Evolutionary conservation across 352 stramenopile species (phyloP).

Genomic region (Detonula confervacea): DNA sequence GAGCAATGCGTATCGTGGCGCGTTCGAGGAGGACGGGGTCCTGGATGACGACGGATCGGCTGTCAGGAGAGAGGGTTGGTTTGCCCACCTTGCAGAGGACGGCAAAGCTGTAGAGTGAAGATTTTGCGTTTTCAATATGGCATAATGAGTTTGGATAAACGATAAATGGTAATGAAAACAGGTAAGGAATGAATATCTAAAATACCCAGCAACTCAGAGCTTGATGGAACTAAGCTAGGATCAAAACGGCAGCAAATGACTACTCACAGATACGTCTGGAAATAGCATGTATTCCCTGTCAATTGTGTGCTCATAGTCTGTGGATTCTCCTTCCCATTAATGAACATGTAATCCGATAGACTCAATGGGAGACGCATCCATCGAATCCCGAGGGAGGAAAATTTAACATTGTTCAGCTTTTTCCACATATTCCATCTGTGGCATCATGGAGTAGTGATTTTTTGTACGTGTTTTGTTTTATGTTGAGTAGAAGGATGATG

Average conservation of each 20-base stretch:
- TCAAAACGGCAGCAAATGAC: not conserved
- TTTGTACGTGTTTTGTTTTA: not conserved
- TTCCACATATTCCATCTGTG: constrained; percentile 57
- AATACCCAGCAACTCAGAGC: not conserved
- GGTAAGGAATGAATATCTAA: not conserved
- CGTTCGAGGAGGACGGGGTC: constrained; percentile 50
- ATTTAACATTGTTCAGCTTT: constrained; percentile 55
- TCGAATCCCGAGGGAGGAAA: constrained; percentile 21
- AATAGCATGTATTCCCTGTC: constrained; percentile 73
- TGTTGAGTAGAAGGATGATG: no score
- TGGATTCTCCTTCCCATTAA: constrained; percentile 47
- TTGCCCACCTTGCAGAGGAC: constrained; percentile 65
- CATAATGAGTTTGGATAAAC: no score
- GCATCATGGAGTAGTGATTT: not conserved
- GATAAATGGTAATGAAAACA: not conserved
- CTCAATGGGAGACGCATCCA: constrained; percentile 48
- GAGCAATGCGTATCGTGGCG: constrained; percentile 50
- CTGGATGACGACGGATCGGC: constrained; percentile 41
- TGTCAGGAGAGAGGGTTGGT: constrained; percentile 45
- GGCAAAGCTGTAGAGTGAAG: constrained; percentile 46
- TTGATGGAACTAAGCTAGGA: not conserved
- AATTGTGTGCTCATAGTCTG: constrained; percentile 62
- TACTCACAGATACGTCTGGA: constrained; percentile 70
- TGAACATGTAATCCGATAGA: constrained; percentile 58
- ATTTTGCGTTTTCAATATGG: no score